Base-by-base conservation (phyloP, 495 filamentous ascomycete genomes). In the Tuber magnatum region DNA sequence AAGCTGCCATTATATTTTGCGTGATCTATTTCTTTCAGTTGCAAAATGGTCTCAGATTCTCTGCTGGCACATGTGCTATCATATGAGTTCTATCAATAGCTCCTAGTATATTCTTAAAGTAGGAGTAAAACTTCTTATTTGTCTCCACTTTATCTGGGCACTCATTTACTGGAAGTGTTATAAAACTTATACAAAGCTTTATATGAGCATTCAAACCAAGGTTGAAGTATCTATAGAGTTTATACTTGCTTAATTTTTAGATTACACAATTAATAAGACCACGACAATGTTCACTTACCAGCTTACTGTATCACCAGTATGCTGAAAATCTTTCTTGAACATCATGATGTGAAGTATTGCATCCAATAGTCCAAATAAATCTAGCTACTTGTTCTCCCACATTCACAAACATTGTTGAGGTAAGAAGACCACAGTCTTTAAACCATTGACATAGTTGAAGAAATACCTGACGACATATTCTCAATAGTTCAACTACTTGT, bases 41-140 rank as follows among this genome's bases (percentile, higher is more conserved):
- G 1, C 42, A 10, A 43, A 43, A 43, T 43, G 42, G 42, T 9
- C 42, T 10, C 1, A 43, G 7, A 43, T 43, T 1, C 10, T 43
- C 42, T 14, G 7, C 42, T 8, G 10, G n/a, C 5, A 80, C 65
- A 28, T 71, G n/a, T 24, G 43, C 68, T 10, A 22, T 1, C 2
- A 80, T 75, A 70, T 80, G 77, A 42, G 77, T 80, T 61, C 78
- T 73, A 56, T 80, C 69, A 28, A 76, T 22, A 46, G 72, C 78
- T 28, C 77, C 72, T 68, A 79, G 5, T 41, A 38, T 43, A 65
- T 80, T 69, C 48, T 75, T 69, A 56, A 80, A 80, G 51, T 80
- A 80, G 1, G 68, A 77, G 24, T 40, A 74, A 38, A 70, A 71
- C 71, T 69, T 48, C 3, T 32, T 20, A 44, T 75, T 46, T 46